Evolutionary conservation across 495 filamentous ascomycete species (phyloP).

Genomic region (Aspergillus sclerotioniger): DNA sequence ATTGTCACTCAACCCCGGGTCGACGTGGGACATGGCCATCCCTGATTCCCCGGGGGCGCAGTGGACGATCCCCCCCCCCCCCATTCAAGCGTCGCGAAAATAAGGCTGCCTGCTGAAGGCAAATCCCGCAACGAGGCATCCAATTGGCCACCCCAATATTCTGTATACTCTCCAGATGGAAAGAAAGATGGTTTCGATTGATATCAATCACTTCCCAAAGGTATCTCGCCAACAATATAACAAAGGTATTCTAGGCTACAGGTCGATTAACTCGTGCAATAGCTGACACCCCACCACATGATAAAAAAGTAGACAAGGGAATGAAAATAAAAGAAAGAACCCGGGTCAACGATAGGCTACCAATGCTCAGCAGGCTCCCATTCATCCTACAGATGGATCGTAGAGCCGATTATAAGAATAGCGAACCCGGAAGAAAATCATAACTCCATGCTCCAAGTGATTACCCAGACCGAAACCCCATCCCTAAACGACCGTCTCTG

Average conservation of each 20-base stretch:
- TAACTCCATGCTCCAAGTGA: slow-evolving; percentile 18
- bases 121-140: neutral
- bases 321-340: neutral
- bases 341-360: neutral
- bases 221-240: slow-evolving; percentile 12
- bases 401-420: slow-evolving; percentile 1
- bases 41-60: no score
- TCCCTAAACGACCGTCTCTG: slow-evolving; percentile 75
- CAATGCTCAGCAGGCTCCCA: neutral
- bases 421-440: slow-evolving; percentile 9
- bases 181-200: neutral
- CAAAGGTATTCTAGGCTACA: slow-evolving; percentile 1
- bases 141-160: neutral
- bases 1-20: neutral
- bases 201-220: neutral
- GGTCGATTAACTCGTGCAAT: neutral
- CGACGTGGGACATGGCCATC: neutral
- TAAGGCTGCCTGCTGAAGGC: slow-evolving; percentile 21
- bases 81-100: neutral
- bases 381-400: neutral
- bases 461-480: slow-evolving; percentile 6
- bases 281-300: neutral
- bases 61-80: neutral
- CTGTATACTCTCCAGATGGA: neutral
- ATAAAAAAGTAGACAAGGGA: slow-evolving; percentile 8